phyloP scores from a whole-genome alignment of 495 filamentous ascomycete genomes.

The Geopyxis carbonaria region DNA sequence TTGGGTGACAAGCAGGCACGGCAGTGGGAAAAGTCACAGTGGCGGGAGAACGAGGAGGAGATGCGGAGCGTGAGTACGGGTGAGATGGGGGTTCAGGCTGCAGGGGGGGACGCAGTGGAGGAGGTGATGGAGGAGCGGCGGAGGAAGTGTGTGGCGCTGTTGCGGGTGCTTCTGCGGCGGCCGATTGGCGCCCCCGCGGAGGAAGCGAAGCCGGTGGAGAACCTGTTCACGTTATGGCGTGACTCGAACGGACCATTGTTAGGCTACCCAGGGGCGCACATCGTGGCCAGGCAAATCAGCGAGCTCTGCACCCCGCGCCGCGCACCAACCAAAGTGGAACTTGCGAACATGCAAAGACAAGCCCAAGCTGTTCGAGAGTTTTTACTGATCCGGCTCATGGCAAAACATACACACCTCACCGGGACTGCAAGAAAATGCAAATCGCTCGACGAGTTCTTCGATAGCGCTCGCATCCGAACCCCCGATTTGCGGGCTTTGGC shows the following conservation, averaged over 20 bases:
- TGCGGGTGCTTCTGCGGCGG: too few relatives aligned
- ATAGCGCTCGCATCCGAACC: slow-evolving; percentile 28
- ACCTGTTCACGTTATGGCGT: too few relatives aligned
- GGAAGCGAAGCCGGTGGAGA: slow-evolving; percentile 11
- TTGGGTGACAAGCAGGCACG: slow-evolving; percentile 33
- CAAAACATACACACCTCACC: slow-evolving; percentile 32
- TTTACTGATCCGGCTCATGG: slow-evolving; percentile 35
- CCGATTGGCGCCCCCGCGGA: slow-evolving; percentile 2
- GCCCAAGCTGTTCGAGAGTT: slow-evolving; percentile 32
- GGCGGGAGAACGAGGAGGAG: too few relatives aligned
- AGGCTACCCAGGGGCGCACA: too few relatives aligned
- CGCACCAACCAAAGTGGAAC: slow-evolving; percentile 11
- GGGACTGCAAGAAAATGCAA: slow-evolving; percentile 30
- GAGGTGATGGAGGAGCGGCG: slow-evolving; percentile 33
- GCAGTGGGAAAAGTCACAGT: slow-evolving; percentile 30
- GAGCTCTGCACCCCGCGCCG: too few relatives aligned
- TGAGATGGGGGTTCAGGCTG: slow-evolving; percentile 25
- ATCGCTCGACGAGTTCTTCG: slow-evolving; percentile 35
- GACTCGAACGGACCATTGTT: too few relatives aligned
- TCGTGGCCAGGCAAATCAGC: too few relatives aligned
- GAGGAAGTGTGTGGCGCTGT: slow-evolving; percentile 29
- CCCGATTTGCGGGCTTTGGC: slow-evolving; percentile 34
- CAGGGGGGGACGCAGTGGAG: slow-evolving; percentile 38
- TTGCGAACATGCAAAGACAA: slow-evolving; percentile 26
- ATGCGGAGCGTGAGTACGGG: too few relatives aligned